phyloP scores from a whole-genome alignment of 2,329 filamentous ascomycete species.

The Arthroderma uncinatum region DNA sequence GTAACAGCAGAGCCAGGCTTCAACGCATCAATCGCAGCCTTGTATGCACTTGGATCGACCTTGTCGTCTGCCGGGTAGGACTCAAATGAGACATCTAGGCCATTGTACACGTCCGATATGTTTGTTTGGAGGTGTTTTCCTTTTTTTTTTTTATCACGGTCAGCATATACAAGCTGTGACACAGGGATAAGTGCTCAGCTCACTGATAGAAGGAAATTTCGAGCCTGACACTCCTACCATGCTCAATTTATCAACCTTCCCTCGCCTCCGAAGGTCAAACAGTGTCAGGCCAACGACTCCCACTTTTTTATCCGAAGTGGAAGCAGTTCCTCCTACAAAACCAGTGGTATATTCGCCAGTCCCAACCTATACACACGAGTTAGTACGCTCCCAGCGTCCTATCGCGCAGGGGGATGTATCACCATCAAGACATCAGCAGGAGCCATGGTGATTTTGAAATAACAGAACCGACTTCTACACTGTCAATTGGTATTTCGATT shows the following conservation, averaged over 20 bases:
- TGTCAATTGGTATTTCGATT: not conserved
- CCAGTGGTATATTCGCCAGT: conserved; percentile 96
- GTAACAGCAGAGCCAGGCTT: conserved; percentile 78
- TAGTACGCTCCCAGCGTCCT: conserved; percentile 2
- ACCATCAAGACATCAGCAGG: conserved; percentile 61
- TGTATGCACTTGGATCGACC: conserved; percentile 71
- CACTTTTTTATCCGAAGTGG: conserved; percentile 88
- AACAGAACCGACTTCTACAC: too few species aligned
- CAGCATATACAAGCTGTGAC: not conserved
- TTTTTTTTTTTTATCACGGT: conserved; percentile 24
- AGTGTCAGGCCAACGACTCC: conserved; percentile 83
- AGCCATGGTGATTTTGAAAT: conserved; percentile 3
- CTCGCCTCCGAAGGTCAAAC: conserved; percentile 76
- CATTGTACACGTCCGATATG: conserved; percentile 79
- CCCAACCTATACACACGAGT: conserved; percentile 49
- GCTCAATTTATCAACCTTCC: conserved; percentile 72
- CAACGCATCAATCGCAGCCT: conserved; percentile 73
- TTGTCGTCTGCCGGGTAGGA: conserved; percentile 68
- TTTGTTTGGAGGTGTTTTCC: conserved; percentile 77
- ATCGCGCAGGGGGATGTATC: conserved; percentile 16
- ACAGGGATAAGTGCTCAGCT: conserved; percentile 26
- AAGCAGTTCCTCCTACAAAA: conserved; percentile 73
- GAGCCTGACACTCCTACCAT: conserved; percentile 85
- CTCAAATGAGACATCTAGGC: conserved; percentile 72
- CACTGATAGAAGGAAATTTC: conserved; percentile 86